Evolutionary conservation across 2,329 filamentous ascomycete genomes (phyloP).

Genomic region (Fusarium drepaniforme): DNA sequence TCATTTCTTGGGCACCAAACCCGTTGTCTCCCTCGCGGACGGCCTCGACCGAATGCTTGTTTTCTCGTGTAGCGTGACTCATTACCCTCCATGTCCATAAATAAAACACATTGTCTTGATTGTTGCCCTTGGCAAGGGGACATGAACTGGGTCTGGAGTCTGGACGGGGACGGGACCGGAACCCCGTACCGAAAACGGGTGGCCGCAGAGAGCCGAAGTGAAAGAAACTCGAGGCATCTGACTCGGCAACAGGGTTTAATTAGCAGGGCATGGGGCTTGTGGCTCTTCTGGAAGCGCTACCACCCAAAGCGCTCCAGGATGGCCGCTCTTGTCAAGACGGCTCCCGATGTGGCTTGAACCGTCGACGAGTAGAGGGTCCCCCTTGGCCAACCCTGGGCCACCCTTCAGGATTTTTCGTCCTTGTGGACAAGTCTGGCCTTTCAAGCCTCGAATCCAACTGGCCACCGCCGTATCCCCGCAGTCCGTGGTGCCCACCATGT

Average conservation of each 20-base stretch:
- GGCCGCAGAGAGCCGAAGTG: conserved; percentile 34
- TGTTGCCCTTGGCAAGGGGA: conserved; percentile 24
- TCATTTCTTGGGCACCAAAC: conserved; percentile 6
- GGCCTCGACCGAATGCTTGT: conserved; percentile 2
- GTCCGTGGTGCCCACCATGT: conserved; percentile 39
- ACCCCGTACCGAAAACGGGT: conserved; percentile 33
- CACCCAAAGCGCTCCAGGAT: conserved; percentile 23
- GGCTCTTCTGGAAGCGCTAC: conserved; percentile 35
- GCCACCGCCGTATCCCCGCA: conserved; percentile 42
- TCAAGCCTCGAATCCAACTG: conserved; percentile 33
- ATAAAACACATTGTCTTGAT: conserved; percentile 1
- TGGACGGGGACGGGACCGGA: conserved; percentile 23
- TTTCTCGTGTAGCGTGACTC: conserved; percentile 33
- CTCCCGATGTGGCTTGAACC: conserved; percentile 42
- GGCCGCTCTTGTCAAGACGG: conserved; percentile 34
- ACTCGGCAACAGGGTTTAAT: conserved; percentile 45
- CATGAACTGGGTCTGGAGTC: conserved; percentile 3
- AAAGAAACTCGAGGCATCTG: conserved; percentile 28
- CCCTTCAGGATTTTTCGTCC: conserved; percentile 39
- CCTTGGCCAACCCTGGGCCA: conserved; percentile 21
- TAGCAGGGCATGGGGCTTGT: conserved; percentile 31
- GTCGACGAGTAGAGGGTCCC: conserved; percentile 14
- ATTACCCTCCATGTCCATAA: conserved; percentile 20
- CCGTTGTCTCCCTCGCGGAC: conserved; percentile 5
- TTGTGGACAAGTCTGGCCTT: conserved; percentile 37